These are phyloP conservation scores for Vigna mungo DNA, from an alignment of 306 rosid species.

Conservation along the genomic window DNA sequence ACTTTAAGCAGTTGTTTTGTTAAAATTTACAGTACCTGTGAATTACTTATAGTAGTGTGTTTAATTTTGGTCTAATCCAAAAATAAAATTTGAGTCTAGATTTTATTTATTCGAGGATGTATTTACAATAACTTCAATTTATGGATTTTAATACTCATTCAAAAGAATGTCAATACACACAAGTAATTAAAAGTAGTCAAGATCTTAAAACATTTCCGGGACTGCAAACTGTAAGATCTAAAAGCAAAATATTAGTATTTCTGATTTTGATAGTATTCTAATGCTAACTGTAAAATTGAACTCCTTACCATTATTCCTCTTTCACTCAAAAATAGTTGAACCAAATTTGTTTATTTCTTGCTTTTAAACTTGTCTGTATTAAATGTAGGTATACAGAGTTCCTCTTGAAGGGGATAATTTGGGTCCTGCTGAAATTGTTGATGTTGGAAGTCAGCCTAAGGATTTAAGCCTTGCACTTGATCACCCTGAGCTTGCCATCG, in stretches of 20 bases:
- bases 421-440: constrained; percentile 76
- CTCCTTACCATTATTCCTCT: constrained; percentile 1
- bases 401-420: constrained; percentile 69
- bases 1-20: not conserved
- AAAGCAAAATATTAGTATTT: not conserved
- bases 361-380: constrained; percentile 20
- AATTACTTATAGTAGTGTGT: not conserved
- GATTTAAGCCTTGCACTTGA: constrained; percentile 78
- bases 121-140: not conserved
- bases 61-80: not conserved
- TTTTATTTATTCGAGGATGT: not conserved
- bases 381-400: constrained; percentile 80
- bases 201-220: not conserved
- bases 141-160: not conserved
- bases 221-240: not conserved
- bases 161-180: not conserved
- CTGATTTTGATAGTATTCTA: constrained; percentile 6
- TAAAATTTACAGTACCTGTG: not conserved
- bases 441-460: constrained; percentile 95
- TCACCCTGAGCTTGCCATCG: constrained; percentile 74
- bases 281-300: not conserved
- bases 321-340: not conserved
- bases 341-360: constrained; percentile 15
- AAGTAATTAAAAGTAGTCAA: not conserved
- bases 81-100: not conserved